Percentiles rank a stretch among this genome's conserved stretches.
These are phyloP conservation scores for Chlamydomonas applanata DNA, from an alignment of 139 green algal species.

Conservation along the genomic window DNA sequence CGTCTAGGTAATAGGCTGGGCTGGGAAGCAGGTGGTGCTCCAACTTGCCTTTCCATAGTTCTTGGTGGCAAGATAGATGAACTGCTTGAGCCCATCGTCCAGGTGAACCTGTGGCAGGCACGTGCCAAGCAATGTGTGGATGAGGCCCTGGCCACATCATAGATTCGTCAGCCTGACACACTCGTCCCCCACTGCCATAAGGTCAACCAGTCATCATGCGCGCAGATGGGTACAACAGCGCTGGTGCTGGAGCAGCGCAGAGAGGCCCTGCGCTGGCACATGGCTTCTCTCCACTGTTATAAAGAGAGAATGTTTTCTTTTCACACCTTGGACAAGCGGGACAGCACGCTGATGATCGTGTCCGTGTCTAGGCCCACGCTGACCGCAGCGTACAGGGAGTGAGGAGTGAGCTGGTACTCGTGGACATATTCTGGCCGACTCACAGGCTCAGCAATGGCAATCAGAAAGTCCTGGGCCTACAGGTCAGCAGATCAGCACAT, in stretches of 20 bases:
- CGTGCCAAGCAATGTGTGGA: too few species aligned
- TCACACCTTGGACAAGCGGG: conserved; percentile 61
- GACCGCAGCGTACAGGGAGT: conserved; percentile 97
- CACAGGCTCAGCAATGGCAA: conserved; percentile 94
- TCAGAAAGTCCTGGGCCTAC: conserved; percentile 97
- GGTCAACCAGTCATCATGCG: too few species aligned
- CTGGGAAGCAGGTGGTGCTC: background rate
- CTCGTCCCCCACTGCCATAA: too few species aligned
- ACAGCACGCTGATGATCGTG: conserved; percentile 91
- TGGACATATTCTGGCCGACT: conserved; percentile 88
- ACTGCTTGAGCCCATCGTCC: conserved; percentile 65
- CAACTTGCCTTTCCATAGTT: conserved; percentile 92
- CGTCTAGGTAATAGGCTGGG: background rate
- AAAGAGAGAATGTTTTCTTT: background rate
- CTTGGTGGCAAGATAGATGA: conserved; percentile 83
- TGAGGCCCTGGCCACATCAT: too few species aligned
- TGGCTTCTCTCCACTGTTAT: too few species aligned
- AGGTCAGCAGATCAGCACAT: too few species aligned
- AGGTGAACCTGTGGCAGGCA: conserved; percentile 54
- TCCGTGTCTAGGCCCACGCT: conserved; percentile 87
- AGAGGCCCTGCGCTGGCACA: too few species aligned
- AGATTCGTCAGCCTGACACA: too few species aligned
- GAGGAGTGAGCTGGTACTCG: conserved; percentile 94
- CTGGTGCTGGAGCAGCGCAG: too few species aligned
- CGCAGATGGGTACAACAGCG: too few species aligned